Base-by-base conservation (phyloP, 352 stramenopile genomes). In the Phytophthora colocasiae region DNA sequence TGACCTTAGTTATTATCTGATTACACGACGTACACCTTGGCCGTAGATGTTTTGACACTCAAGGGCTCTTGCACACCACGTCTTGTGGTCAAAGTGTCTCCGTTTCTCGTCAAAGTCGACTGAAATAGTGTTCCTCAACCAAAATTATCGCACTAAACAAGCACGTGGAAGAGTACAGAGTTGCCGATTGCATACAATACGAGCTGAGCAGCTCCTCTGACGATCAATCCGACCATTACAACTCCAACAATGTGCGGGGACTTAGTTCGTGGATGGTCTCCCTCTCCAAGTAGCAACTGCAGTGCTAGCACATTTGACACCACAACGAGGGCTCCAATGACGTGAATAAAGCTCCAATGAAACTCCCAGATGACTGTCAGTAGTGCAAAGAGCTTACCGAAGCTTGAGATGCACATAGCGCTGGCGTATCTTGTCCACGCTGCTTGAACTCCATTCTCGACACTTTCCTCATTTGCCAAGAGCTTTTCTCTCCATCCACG, bases 351-450 rank as follows among this genome's bases (percentile, higher is more conserved):
- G 31, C 79, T 92, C 86, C 86, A 93, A 63, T 95, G 75, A 69
- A 90, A 93, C 66, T 95, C 86, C 86, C 86, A 95, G 52, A 95
- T 95, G 31, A 95, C 84, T 2, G 83, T 95, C 26, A 95, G 69
- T 50, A 92, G 75, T 53, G 84, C 86, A 73, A 95, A 93, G 29
- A 93, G 78, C 60, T 95, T 95, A 38, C 84, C 86, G 60, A 95
- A 95, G 69, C 83, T 92, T 15, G 82, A 90, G 60, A 95, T 84
- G 64, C 85, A 91, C 68, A 92, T 82, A 46, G 85, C 82, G 43
- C 80, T 85, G 44, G 52, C 69, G 54, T 85, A 91, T 44, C 64
- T 81, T 19, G 67, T 58, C 45, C 77, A 64, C n/a, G 66, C 36
- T 3, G 59, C 67, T 12, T 43, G 10, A 6, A 60, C 2, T 41